A percentile compares a stretch with the other conserved stretches of the same genome.
Conservation (phyloP, 2,329 filamentous ascomycete genomes). For the Aspergillus ochraceoroseus region DNA sequence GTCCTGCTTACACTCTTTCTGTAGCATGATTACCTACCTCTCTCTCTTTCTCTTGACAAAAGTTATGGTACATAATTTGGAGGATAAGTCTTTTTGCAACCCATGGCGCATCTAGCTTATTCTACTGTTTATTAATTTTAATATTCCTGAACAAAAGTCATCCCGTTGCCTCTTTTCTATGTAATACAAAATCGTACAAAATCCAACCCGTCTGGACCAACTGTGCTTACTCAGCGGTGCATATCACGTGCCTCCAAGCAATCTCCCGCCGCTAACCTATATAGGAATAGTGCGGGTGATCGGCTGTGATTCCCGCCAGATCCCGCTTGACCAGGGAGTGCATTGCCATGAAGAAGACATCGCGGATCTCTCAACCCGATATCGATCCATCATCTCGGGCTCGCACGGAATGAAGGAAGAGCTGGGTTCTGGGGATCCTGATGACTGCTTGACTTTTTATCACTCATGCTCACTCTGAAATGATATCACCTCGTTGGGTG, state of each 20-base stretch:
- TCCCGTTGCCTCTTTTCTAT: no score
- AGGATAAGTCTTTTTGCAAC: background rate
- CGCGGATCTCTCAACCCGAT: constrained; percentile 1
- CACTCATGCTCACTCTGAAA: background rate
- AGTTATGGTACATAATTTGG: background rate
- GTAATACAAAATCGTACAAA: no score
- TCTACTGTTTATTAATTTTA: no score
- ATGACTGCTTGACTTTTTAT: background rate
- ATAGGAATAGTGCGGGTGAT: no score
- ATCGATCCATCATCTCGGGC: background rate
- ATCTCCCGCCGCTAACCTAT: no score
- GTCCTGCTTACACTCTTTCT: background rate
- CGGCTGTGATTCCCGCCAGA: no score
- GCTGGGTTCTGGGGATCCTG: background rate
- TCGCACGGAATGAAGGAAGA: background rate
- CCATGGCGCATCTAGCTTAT: no score
- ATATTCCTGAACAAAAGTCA: no score
- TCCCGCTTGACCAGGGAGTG: no score
- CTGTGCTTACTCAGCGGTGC: no score
- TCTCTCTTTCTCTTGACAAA: background rate
- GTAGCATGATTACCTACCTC: background rate
- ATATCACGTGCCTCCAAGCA: no score
- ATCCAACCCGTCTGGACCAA: no score
- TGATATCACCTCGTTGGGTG: constrained; percentile 8
- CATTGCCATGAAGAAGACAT: background rate